Conservation (phyloP, 495 filamentous ascomycete genomes). For the Neurospora tetraspora region DNA sequence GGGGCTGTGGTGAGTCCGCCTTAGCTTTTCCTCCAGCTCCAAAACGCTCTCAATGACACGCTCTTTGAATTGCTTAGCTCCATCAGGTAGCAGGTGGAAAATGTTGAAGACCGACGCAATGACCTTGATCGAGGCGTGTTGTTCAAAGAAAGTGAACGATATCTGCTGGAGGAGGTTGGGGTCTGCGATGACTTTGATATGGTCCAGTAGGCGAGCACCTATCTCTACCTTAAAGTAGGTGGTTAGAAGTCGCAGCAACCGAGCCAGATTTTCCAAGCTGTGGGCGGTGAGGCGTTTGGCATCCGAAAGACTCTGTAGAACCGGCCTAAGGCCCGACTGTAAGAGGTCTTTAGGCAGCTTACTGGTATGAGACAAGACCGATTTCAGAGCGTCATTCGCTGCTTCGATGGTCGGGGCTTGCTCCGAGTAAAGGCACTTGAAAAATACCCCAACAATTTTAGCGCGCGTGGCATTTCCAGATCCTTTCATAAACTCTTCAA, state of each 20-base stretch:
- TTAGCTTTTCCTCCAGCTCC: conserved; percentile 74
- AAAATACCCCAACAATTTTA: conserved; percentile 89
- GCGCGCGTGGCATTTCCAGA: conserved; percentile 61
- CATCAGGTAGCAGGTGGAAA: conserved; percentile 84
- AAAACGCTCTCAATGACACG: conserved; percentile 79
- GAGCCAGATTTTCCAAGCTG: conserved; percentile 82
- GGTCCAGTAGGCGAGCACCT: conserved; percentile 77
- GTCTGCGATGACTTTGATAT: conserved; percentile 86
- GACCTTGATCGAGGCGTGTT: conserved; percentile 82
- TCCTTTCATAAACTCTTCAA: conserved; percentile 70
- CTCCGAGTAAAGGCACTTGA: conserved; percentile 91
- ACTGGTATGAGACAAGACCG: conserved; percentile 74
- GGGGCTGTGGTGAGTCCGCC: conserved; percentile 85
- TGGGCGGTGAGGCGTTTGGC: conserved; percentile 81
- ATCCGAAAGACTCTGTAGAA: conserved; percentile 91
- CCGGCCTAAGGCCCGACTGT: conserved; percentile 87
- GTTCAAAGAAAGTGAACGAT: conserved; percentile 88
- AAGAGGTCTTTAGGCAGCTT: conserved; percentile 93
- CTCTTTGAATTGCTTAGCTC: conserved; percentile 84
- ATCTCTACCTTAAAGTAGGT: conserved; percentile 99
- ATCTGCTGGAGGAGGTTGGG: conserved; percentile 69
- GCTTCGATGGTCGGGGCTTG: conserved; percentile 88
- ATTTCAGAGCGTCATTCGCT: conserved; percentile 76
- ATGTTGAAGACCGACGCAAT: conserved; percentile 91
- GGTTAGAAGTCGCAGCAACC: conserved; percentile 78